Base-by-base conservation (phyloP, 345 rosid genomes). In the Lepidium africanum region DNA sequence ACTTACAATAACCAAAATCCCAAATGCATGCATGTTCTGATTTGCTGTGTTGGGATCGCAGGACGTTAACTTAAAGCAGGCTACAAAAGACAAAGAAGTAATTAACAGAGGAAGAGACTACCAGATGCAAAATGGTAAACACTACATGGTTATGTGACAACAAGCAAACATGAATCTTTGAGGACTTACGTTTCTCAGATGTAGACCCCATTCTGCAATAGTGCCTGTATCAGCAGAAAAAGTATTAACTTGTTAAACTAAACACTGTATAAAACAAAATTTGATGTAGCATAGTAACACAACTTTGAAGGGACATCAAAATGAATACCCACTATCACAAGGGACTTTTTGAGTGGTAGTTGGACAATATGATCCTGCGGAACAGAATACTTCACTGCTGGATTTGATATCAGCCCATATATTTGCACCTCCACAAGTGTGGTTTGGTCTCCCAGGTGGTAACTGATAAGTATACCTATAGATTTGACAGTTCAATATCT, bases 401-500 rank as follows among this genome's bases (percentile, higher is more conserved):
- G 79, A 77, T 51, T 35, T 69, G 52, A 89, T 75, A 81, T 91
- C 96, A 1, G 96, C 91, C 99, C 99, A 94, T 59, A 86, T 69
- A 65, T 94, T 83, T 71, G 99, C 97, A 54, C 97, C 97, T 65
- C 99, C 97, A 72, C 99, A 94, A 23, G 91, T 83, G 75, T 87
- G 96, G 81, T 85, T 83, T 50, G 83, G 80, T 73, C 52, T 10
- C 67, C 86, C 93, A n/a, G 86, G 79, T 68, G 96, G 92, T 36
- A 85, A 76, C 49, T 89, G 99, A 79, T 94, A 94, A 64, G 69
- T 67, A 48, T 94, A 94, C 77, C 99, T 91, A 86, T 54, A 85
- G 55, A 60, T 54, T 54, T 13, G 12, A 67, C 14, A 51, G 30
- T 67, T 59, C 36, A 37, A 45, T 43, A 67, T 74, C 27, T 12